These are phyloP conservation scores for Macrolepiota dolichaula DNA, from an alignment of 768 basidiomycete species.

Conservation along the genomic window DNA sequence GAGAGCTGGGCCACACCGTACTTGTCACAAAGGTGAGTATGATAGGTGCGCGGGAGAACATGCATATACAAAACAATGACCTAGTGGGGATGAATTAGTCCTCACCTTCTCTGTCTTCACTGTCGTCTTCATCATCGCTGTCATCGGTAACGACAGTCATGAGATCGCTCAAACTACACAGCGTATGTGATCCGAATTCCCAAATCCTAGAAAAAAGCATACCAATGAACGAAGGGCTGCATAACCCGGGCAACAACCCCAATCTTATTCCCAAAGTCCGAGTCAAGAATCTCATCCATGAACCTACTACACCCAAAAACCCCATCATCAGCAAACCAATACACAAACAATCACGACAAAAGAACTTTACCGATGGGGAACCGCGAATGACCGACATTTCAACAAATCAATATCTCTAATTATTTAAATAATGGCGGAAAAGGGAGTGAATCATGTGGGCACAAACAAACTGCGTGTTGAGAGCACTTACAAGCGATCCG, in stretches of 20 bases:
- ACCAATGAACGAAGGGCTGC: constrained; percentile 81
- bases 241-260: constrained; percentile 50
- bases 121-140: constrained; percentile 26
- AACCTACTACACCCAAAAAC: too few species aligned
- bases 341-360: too few species aligned
- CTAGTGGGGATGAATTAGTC: neutral
- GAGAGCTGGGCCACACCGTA: too few species aligned
- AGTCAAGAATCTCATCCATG: constrained; percentile 63
- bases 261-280: constrained; percentile 64
- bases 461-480: too few species aligned
- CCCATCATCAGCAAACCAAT: constrained; percentile 77
- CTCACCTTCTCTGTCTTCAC: neutral
- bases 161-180: constrained; percentile 65
- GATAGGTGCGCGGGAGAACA: neutral
- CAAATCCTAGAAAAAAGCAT: too few species aligned
- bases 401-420: constrained; percentile 88
- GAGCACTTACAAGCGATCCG: constrained; percentile 65
- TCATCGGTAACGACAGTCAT: constrained; percentile 48
- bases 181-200: too few species aligned
- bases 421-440: constrained; percentile 50
- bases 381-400: constrained; percentile 79
- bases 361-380: constrained; percentile 53
- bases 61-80: neutral
- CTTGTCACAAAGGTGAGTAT: neutral
- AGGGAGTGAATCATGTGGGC: neutral